phyloP scores from a whole-genome alignment of 306 rosid species.

The Malus fusca region DNA sequence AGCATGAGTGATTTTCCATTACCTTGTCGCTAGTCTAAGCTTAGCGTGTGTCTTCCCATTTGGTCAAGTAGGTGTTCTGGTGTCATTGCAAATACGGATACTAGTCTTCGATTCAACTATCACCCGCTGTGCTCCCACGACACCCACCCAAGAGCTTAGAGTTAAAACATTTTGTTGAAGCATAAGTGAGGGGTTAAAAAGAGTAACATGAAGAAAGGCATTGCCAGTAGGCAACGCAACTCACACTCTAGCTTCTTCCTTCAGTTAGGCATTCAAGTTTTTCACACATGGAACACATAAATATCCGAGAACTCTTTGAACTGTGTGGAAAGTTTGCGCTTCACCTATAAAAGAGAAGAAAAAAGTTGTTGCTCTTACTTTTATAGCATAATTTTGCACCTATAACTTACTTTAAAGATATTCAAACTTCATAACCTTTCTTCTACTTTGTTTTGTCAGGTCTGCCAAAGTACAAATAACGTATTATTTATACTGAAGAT shows the following conservation, averaged over 20 bases:
- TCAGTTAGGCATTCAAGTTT: neutral
- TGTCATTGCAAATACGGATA: neutral
- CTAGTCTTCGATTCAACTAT: neutral
- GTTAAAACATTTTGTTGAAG: neutral
- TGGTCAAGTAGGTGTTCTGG: neutral
- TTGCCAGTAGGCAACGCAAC: neutral
- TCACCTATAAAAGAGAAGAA: neutral
- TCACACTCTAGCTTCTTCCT: neutral
- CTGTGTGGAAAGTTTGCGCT: neutral
- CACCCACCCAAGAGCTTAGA: neutral
- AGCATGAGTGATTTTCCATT: neutral
- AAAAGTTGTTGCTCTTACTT: neutral
- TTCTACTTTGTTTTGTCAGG: conserved; percentile 34
- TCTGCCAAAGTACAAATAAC: conserved; percentile 13
- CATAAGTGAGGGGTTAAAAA: neutral
- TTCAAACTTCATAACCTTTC: conserved; percentile 11
- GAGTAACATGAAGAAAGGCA: neutral
- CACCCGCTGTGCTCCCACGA: neutral
- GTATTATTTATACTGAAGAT: conserved; percentile 23
- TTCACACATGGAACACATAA: neutral
- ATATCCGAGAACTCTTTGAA: neutral
- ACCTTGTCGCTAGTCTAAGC: neutral
- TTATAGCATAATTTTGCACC: neutral
- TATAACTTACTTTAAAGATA: neutral
- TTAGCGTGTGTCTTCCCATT: conserved; percentile 5